phyloP scores from a whole-genome alignment of 306 rosid genomes.

The Malus fusca region DNA sequence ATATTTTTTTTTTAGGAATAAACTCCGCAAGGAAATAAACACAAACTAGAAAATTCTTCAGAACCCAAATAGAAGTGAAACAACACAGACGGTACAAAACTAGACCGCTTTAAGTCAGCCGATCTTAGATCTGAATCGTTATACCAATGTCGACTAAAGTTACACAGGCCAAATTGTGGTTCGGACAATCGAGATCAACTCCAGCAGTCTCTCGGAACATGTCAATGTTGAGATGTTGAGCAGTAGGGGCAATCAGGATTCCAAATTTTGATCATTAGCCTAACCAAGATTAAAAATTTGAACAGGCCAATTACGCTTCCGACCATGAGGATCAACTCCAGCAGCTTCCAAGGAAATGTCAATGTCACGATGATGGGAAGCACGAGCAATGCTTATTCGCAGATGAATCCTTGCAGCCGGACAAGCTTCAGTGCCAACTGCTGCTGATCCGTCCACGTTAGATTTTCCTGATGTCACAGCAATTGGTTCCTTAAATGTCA shows the following conservation, averaged over 20 bases:
- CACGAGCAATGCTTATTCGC: conserved; percentile 78
- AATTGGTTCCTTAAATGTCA: conserved; percentile 77
- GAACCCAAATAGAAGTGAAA: background rate
- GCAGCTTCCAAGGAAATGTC: conserved; percentile 81
- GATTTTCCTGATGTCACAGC: conserved; percentile 37
- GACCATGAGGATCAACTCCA: conserved; percentile 50
- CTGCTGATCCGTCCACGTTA: conserved; percentile 19
- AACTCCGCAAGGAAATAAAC: background rate
- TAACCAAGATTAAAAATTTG: conserved; percentile 55
- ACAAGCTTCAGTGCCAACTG: conserved; percentile 45
- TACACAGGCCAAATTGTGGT: conserved; percentile 47
- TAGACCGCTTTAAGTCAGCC: background rate
- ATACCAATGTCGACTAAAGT: conserved; percentile 12
- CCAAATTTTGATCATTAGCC: background rate
- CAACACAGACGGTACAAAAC: background rate
- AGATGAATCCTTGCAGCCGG: conserved; percentile 61
- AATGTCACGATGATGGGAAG: conserved; percentile 74
- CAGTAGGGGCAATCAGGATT: conserved; percentile 30
- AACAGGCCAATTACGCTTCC: conserved; percentile 54
- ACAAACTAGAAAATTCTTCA: background rate
- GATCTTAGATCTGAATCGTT: background rate
- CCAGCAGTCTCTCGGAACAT: conserved; percentile 67
- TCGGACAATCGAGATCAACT: conserved; percentile 44
- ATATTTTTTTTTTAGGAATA: background rate
- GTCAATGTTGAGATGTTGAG: conserved; percentile 45